Conservation (phyloP, 768 basidiomycete genomes). For the Tricholoma saponaceum region DNA sequence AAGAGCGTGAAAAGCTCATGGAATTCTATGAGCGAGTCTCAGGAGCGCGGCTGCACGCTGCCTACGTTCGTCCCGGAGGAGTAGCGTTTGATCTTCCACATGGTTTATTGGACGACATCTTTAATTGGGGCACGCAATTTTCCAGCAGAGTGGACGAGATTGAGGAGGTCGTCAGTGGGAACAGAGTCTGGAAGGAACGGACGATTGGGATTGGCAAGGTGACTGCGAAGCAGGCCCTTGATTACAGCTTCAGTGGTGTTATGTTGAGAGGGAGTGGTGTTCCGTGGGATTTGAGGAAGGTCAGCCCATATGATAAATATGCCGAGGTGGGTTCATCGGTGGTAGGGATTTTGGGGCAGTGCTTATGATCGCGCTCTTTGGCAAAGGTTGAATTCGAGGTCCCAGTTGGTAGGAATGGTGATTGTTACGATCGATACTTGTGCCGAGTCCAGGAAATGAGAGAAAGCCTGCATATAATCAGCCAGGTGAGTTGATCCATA, state of each 20-base stretch:
- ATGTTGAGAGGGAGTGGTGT: slow-evolving; percentile 95
- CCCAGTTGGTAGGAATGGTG: slow-evolving; percentile 94
- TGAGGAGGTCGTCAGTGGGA: slow-evolving; percentile 96
- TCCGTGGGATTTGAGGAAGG: slow-evolving; percentile 92
- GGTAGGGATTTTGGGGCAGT: not conserved
- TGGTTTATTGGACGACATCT: slow-evolving; percentile 97
- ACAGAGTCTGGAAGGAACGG: slow-evolving; percentile 97
- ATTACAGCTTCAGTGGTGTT: slow-evolving; percentile 93
- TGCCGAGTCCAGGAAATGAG: slow-evolving; percentile 99
- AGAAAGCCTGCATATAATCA: slow-evolving; percentile 86
- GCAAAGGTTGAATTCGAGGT: slow-evolving; percentile 95
- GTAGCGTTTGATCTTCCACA: slow-evolving; percentile 98
- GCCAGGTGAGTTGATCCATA: slow-evolving; percentile 43
- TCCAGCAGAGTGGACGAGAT: slow-evolving; percentile 89
- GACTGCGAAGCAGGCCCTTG: slow-evolving; percentile 87
- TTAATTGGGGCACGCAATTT: slow-evolving; percentile 97
- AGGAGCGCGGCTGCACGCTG: slow-evolving; percentile 93
- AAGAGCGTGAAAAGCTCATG: slow-evolving; percentile 99
- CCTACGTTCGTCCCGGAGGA: slow-evolving; percentile 97
- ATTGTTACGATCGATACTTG: slow-evolving; percentile 97
- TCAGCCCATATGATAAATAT: slow-evolving; percentile 94
- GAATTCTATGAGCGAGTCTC: slow-evolving; percentile 99
- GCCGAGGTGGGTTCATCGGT: slow-evolving; percentile 54
- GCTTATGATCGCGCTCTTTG: not conserved
- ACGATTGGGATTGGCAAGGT: slow-evolving; percentile 89